Percentiles rank a stretch among this genome's conserved stretches.
Conservation (phyloP, 768 basidiomycete genomes). For the Phylloporus arenicola region DNA sequence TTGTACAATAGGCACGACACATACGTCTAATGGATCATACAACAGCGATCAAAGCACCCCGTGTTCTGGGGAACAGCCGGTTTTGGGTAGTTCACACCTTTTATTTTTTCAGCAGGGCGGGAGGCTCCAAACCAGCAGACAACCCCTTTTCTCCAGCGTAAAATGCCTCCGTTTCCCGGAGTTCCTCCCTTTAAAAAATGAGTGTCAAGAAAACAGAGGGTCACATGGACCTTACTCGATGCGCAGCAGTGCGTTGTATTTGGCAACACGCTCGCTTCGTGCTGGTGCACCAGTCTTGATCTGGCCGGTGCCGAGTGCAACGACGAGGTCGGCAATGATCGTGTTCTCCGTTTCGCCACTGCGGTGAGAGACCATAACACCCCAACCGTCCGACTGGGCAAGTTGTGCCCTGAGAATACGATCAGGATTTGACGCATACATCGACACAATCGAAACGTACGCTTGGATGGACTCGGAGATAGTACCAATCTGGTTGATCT, state of each 20-base stretch:
- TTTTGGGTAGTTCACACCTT: conserved; percentile 1
- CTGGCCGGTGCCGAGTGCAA: conserved; percentile 87
- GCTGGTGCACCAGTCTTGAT: conserved; percentile 99
- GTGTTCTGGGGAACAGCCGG: not conserved
- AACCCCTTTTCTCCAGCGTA: conserved; percentile 79
- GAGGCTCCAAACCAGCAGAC: conserved; percentile 68
- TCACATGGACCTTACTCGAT: conserved; percentile 61
- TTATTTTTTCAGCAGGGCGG: conserved; percentile 68
- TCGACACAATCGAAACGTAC: conserved; percentile 44
- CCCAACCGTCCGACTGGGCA: conserved; percentile 93
- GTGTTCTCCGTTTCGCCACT: conserved; percentile 98
- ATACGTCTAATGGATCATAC: conserved; percentile 27
- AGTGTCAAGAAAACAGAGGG: not conserved
- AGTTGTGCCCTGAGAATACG: conserved; percentile 72
- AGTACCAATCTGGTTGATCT: conserved; percentile 98
- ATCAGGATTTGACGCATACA: not conserved
- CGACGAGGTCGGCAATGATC: conserved; percentile 90
- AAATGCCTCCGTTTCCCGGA: conserved; percentile 53
- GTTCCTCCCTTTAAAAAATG: conserved; percentile 60
- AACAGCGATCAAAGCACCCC: conserved; percentile 5
- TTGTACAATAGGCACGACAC: conserved; percentile 19
- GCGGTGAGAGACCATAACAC: conserved; percentile 99
- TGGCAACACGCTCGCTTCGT: conserved; percentile 92
- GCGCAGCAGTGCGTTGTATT: conserved; percentile 86
- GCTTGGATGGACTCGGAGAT: conserved; percentile 99